Evolutionary conservation across 2,329 filamentous ascomycete species (phyloP).

Genomic region (Clonostachys sp.): DNA sequence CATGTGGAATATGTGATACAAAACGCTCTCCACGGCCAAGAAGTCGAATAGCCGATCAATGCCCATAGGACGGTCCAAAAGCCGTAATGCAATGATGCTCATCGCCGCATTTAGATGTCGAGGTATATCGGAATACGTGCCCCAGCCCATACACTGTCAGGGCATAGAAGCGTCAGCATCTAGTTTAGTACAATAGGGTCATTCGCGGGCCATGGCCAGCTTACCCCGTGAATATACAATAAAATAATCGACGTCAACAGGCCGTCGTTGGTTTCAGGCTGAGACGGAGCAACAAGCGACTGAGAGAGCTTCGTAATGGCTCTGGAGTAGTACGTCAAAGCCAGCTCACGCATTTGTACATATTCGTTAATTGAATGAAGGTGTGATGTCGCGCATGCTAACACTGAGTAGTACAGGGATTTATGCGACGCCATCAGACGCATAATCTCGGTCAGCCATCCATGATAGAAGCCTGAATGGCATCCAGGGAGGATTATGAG

Average conservation of each 20-base stretch:
- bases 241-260: constrained; percentile 15
- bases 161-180: neutral
- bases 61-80: constrained; percentile 3
- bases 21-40: constrained; percentile 13
- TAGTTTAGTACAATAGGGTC: too few relatives aligned
- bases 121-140: constrained; percentile 10
- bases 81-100: constrained; percentile 8
- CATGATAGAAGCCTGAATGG: constrained; percentile 17
- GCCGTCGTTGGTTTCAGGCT: constrained; percentile 11
- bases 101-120: constrained; percentile 12
- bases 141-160: constrained; percentile 9
- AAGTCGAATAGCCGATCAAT: constrained; percentile 10
- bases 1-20: constrained; percentile 12
- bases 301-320: constrained; percentile 9
- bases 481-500: constrained; percentile 17
- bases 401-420: constrained; percentile 18
- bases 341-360: constrained; percentile 10
- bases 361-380: constrained; percentile 9
- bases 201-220: neutral
- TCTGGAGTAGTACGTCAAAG: constrained; percentile 13
- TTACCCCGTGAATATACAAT: constrained; percentile 15
- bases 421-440: constrained; percentile 14
- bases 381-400: constrained; percentile 17
- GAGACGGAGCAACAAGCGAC: constrained; percentile 5
- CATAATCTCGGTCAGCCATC: constrained; percentile 19